A percentile compares a stretch with the other conserved stretches of the same genome.
Conservation (phyloP, 345 rosid genomes). For the Hirschfeldia incana region DNA sequence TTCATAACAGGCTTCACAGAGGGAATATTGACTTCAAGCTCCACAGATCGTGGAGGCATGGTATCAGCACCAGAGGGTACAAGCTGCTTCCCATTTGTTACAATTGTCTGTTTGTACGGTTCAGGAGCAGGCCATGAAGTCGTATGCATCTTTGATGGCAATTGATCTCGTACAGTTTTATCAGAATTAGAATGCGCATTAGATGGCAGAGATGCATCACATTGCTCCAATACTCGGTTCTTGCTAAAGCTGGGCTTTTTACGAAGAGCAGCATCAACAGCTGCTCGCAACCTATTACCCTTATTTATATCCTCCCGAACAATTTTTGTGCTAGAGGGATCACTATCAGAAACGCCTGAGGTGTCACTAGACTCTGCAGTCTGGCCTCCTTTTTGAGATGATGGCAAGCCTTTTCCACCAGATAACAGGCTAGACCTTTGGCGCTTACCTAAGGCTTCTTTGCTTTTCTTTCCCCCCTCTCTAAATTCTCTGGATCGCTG, state of each 20-base stretch:
- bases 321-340: conserved; percentile 51
- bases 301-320: conserved; percentile 51
- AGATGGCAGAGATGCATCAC: conserved; percentile 48
- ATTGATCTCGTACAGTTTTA: conserved; percentile 50
- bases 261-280: conserved; percentile 76
- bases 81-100: conserved; percentile 45
- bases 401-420: conserved; percentile 48
- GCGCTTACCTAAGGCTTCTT: conserved; percentile 49
- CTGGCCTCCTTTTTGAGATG: conserved; percentile 58
- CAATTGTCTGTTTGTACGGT: conserved; percentile 42
- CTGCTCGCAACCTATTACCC: conserved; percentile 69
- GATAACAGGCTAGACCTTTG: conserved; percentile 44
- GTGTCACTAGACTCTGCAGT: conserved; percentile 48
- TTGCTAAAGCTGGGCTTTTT: conserved; percentile 73
- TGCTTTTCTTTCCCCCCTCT: conserved; percentile 59
- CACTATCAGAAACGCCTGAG: conserved; percentile 49
- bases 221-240: conserved; percentile 53
- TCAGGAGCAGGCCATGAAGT: conserved; percentile 43
- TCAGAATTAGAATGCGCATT: conserved; percentile 46
- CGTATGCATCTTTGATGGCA: conserved; percentile 46
- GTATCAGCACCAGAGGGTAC: conserved; percentile 39
- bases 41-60: conserved; percentile 36
- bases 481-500: conserved; percentile 50
- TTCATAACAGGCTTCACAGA: conserved; percentile 36
- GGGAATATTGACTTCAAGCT: conserved; percentile 40